phyloP scores from a whole-genome alignment of 164 flowering plant species.

The Tetrastigma voinierianum region DNA sequence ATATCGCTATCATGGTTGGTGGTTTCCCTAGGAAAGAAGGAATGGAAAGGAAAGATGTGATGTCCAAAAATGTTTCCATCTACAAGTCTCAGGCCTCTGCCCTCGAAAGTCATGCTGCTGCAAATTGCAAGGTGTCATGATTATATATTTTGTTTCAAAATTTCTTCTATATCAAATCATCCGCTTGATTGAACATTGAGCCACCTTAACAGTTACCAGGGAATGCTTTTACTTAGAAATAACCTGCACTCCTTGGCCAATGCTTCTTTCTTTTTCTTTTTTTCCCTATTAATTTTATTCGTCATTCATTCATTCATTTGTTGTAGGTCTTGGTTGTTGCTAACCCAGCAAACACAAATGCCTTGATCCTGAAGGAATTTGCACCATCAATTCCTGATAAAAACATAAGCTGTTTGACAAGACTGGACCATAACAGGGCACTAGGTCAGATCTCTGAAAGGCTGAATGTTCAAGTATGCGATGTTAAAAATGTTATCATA shows the following conservation, averaged over 20 bases:
- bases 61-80: slow-evolving; percentile 94
- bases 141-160: too few species aligned
- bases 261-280: not conserved
- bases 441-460: slow-evolving; percentile 96
- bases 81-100: slow-evolving; percentile 99
- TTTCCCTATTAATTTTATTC: not conserved
- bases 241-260: too few species aligned
- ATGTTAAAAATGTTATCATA: slow-evolving; percentile 93
- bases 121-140: slow-evolving; percentile 85
- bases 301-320: slow-evolving; percentile 3
- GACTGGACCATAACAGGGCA: slow-evolving; percentile 98
- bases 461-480: slow-evolving; percentile 80
- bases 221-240: too few species aligned
- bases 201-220: too few species aligned
- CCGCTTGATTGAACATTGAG: too few species aligned
- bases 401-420: slow-evolving; percentile 88
- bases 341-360: slow-evolving; percentile 99
- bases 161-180: too few species aligned
- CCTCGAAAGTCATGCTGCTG: slow-evolving; percentile 87
- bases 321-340: slow-evolving; percentile 96
- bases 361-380: slow-evolving; percentile 94
- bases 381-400: slow-evolving; percentile 86
- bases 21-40: slow-evolving; percentile 99
- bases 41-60: slow-evolving; percentile 98
- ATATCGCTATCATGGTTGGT: slow-evolving; percentile 97